phyloP scores from a whole-genome alignment of 345 rosid species.

The Camelina sativa region DNA sequence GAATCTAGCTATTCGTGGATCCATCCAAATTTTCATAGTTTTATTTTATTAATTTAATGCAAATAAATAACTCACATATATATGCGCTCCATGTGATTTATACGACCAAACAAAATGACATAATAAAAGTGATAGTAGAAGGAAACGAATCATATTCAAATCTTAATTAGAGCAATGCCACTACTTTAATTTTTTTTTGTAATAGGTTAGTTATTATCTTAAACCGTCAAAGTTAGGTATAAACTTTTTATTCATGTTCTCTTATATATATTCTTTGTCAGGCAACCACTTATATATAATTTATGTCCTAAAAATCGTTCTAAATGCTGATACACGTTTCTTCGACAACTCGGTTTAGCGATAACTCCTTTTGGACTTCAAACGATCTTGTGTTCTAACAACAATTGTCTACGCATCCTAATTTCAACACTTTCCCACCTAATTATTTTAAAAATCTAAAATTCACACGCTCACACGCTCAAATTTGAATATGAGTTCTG shows the following conservation, averaged over 20 bases:
- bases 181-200: constrained; percentile 11
- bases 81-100: neutral
- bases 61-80: neutral
- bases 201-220: constrained; percentile 36
- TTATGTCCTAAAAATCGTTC: constrained; percentile 7
- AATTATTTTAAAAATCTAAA: neutral
- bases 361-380: constrained; percentile 37
- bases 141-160: constrained; percentile 14
- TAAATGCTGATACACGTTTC: constrained; percentile 37
- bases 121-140: neutral
- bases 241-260: constrained; percentile 28
- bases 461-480: neutral
- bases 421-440: constrained; percentile 9
- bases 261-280: constrained; percentile 8
- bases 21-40: neutral
- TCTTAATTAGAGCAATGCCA: constrained; percentile 12
- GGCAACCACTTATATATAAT: constrained; percentile 36
- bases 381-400: constrained; percentile 30
- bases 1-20: neutral
- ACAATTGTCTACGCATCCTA: constrained; percentile 33
- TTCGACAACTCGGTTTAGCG: constrained; percentile 37
- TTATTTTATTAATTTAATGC: neutral
- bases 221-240: constrained; percentile 46
- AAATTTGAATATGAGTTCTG: neutral
- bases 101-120: neutral